Evolutionary conservation across 768 basidiomycete species (phyloP).

Genomic region (Boletellus ananas): DNA sequence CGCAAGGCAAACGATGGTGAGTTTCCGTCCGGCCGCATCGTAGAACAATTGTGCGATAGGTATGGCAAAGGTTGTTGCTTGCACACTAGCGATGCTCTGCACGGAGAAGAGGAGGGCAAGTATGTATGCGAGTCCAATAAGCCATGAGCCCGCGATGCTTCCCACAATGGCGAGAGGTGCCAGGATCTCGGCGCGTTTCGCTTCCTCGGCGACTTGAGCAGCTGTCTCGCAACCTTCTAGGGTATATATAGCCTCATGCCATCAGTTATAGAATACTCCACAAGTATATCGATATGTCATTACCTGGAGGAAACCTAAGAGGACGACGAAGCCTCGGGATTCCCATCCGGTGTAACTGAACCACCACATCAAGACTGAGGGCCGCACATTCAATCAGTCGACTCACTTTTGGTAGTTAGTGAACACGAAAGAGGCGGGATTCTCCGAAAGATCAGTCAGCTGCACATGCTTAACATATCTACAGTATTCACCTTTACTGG

Average conservation of each 20-base stretch:
- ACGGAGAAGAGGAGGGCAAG: slow-evolving; percentile 56
- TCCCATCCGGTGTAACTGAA: slow-evolving; percentile 53
- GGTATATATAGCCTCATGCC: slow-evolving; percentile 49
- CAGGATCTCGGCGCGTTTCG: slow-evolving; percentile 50
- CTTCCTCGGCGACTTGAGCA: slow-evolving; percentile 62
- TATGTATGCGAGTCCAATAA: slow-evolving; percentile 55
- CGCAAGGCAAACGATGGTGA: slow-evolving; percentile 49
- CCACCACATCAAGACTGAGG: background rate
- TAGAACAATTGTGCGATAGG: slow-evolving; percentile 57
- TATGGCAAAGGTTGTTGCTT: slow-evolving; percentile 49
- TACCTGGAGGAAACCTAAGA: slow-evolving; percentile 47
- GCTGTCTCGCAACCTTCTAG: slow-evolving; percentile 61
- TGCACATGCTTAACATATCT: background rate
- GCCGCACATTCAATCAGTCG: background rate
- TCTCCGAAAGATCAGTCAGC: slow-evolving; percentile 32
- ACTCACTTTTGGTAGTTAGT: slow-evolving; percentile 53
- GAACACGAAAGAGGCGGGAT: slow-evolving; percentile 50
- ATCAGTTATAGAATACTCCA: background rate
- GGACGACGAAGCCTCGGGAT: slow-evolving; percentile 52
- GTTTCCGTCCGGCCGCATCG: slow-evolving; percentile 46
- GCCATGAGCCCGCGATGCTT: slow-evolving; percentile 53
- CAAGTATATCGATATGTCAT: background rate
- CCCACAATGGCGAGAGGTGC: slow-evolving; percentile 56
- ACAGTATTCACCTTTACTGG: slow-evolving; percentile 41
- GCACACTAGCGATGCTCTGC: slow-evolving; percentile 48